Evolutionary conservation across 169 alveolate genomes (phyloP), one percentile per base, ranked within the genome.

Genomic region (Pseudocohnilembus persalinus): DNA sequence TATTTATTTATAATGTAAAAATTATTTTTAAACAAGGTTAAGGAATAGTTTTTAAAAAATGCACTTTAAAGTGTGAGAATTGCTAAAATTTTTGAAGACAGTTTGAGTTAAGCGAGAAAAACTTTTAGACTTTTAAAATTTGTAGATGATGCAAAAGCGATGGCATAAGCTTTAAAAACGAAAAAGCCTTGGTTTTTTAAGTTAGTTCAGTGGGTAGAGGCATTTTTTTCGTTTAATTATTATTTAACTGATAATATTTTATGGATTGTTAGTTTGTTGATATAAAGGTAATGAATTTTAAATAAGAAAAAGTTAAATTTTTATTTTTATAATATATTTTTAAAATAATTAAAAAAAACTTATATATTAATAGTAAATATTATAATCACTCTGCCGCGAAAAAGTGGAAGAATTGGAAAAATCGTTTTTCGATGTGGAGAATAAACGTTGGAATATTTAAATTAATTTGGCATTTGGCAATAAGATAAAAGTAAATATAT

Each of bases 351-450:
- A n/a, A n/a, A n/a, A n/a, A n/a, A n/a, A n/a, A n/a, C n/a, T n/a
- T n/a, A n/a, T n/a, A n/a, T n/a, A n/a, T n/a, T n/a, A n/a, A 49
- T 35, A 79, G 84, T 30, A 79, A 79, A 20, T 34, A 49, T 29
- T 49, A 32, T 49, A 68, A 64, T 49, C 32, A 79, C 75, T 49
- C 34, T 29, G 74, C 34, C 76, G 29, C 20, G 64, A 49, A 79
- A 25, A 79, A 79, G 64, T 79, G 84, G 84, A 79, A 79, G 49
- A 75, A 79, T 29, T 28, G 29, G 49, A 79, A 79, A 20, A 79
- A 79, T 29, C 27, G 30, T 28, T 79, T 79, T 63, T 79, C 84
- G 0, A 27, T 79, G 20, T 29, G 30, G 0, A 64, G 84, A 35
- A 79, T 79, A 20, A 32, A 49, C 24, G 29, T 64, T 25, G 63